These are phyloP conservation scores for Schwanniomyces pseudopolymorphus DNA, from an alignment of 805 yeast species.

Conservation along the genomic window DNA sequence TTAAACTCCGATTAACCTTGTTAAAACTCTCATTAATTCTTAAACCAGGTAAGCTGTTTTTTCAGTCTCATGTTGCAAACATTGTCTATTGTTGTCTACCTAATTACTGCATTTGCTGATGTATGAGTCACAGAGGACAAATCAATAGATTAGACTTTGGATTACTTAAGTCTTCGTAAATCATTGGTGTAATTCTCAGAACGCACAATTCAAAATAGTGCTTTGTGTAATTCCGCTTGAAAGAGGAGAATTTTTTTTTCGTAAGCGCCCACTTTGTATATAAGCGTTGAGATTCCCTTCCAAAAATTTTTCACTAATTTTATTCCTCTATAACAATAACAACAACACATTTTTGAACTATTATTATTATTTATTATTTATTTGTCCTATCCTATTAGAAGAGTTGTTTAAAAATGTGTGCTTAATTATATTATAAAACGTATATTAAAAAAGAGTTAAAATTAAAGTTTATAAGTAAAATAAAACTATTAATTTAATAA, in stretches of 20 bases:
- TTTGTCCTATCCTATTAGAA: slow-evolving; percentile 6
- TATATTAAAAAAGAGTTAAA: slow-evolving; percentile 8
- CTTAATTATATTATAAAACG: slow-evolving; percentile 24
- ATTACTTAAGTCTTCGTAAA: not conserved
- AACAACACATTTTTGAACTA: slow-evolving; percentile 6
- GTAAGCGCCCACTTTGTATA: slow-evolving; percentile 1
- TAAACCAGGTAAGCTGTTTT: too few species aligned
- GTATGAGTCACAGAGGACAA: not conserved
- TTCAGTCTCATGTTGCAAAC: too few species aligned
- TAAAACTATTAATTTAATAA: slow-evolving; percentile 18
- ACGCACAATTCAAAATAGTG: not conserved
- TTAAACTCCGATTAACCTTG: too few species aligned
- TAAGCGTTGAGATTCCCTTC: not conserved
- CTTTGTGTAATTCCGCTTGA: slow-evolving; percentile 1
- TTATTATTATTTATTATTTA: slow-evolving; percentile 5
- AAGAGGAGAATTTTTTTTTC: slow-evolving; percentile 3
- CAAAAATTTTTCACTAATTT: slow-evolving; percentile 6
- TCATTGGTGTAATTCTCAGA: not conserved
- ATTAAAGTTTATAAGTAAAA: slow-evolving; percentile 10
- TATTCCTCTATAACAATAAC: slow-evolving; percentile 10
- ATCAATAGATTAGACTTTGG: not conserved
- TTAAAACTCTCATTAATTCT: too few species aligned
- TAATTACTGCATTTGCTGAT: not conserved
- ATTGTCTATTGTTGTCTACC: not conserved
- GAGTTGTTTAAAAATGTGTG: slow-evolving; percentile 29